phyloP scores from a whole-genome alignment of 2,329 filamentous ascomycete genomes.

The Xylariales sp. region DNA sequence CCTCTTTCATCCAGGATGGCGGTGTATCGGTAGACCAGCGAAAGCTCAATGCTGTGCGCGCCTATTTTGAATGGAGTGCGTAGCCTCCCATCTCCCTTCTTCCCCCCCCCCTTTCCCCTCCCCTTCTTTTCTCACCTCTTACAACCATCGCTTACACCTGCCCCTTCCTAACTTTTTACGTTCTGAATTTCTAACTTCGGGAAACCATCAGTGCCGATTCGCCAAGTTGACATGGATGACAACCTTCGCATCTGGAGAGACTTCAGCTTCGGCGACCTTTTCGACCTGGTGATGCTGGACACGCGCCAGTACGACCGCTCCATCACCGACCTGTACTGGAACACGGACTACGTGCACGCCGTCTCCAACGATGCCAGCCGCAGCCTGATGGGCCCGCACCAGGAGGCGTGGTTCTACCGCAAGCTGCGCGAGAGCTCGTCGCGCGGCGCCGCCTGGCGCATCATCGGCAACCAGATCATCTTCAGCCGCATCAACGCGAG shows the following conservation, averaged over 20 bases:
- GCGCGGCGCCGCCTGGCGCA: conserved; percentile 63
- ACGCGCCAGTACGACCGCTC: conserved; percentile 64
- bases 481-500: conserved; percentile 41
- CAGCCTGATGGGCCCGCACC: conserved; percentile 65
- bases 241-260: conserved; percentile 64
- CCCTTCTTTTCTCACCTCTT: no score
- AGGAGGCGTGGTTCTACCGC: conserved; percentile 71
- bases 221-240: conserved; percentile 64
- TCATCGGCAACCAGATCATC: conserved; percentile 67
- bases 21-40: conserved; percentile 64
- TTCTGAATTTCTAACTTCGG: no score
- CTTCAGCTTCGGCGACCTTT: conserved; percentile 60
- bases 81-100: no score
- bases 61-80: conserved; percentile 67
- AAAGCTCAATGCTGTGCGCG: conserved; percentile 68
- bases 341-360: conserved; percentile 54
- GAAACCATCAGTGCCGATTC: conserved; percentile 39
- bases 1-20: conserved; percentile 56
- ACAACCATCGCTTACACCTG: no score
- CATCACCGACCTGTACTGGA: conserved; percentile 59
- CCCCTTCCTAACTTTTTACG: no score
- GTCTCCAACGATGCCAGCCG: conserved; percentile 57
- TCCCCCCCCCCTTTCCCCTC: no score
- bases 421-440: conserved; percentile 50
- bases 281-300: conserved; percentile 66